A percentile compares a stretch with the other conserved stretches of the same genome.
Conservation (phyloP, 148 eudicot genomes). For the Amaranthus hypochondriacus region DNA sequence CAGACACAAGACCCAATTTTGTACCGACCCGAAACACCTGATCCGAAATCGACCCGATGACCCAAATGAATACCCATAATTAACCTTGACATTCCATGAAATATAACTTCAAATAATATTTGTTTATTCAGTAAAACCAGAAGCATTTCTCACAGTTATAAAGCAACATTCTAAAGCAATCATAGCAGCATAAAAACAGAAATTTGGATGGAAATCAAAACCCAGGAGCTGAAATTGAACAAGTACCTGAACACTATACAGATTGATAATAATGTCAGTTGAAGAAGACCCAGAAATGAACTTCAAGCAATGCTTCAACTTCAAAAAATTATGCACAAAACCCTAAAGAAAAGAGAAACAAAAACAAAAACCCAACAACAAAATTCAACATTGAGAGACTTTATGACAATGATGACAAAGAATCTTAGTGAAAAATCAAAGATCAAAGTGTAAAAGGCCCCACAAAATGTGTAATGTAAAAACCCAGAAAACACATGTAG, state of each 20-base stretch:
- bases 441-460: neutral
- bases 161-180: neutral
- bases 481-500: neutral
- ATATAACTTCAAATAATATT: too few relatives aligned
- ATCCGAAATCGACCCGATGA: too few relatives aligned
- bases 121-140: too few relatives aligned
- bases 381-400: neutral
- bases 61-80: too few relatives aligned
- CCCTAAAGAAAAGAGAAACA: neutral
- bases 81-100: too few relatives aligned
- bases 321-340: neutral
- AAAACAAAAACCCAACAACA: neutral
- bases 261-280: neutral
- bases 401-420: neutral
- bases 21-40: too few relatives aligned
- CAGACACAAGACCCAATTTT: too few relatives aligned
- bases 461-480: neutral
- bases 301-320: neutral
- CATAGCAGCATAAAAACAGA: neutral
- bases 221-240: neutral
- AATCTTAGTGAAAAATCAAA: neutral
- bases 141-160: too few relatives aligned
- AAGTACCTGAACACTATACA: neutral
- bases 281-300: constrained; percentile 8
- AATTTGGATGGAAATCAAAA: neutral